phyloP scores from a whole-genome alignment of 805 yeast species.

The Lipomyces sp. region DNA sequence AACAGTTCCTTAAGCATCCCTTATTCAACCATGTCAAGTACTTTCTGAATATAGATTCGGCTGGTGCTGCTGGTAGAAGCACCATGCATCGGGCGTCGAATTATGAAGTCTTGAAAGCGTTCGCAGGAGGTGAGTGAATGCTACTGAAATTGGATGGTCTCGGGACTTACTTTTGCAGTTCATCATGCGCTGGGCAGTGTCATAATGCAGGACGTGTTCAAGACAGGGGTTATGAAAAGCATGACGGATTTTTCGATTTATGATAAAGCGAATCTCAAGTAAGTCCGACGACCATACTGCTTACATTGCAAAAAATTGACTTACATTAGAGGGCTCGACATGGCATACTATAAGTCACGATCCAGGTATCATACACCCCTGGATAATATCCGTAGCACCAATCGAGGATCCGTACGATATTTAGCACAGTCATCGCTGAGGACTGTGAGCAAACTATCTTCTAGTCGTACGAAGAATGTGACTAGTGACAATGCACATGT shows the following conservation, averaged over 20 bases:
- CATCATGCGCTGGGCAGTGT: conserved; percentile 19
- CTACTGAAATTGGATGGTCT: neutral
- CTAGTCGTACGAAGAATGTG: neutral
- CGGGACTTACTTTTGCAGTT: neutral
- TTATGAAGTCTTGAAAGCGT: conserved; percentile 32
- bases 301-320: neutral
- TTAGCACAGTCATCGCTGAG: conserved; percentile 19
- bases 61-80: conserved; percentile 90
- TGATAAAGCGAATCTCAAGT: conserved; percentile 57
- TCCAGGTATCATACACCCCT: conserved; percentile 76
- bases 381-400: conserved; percentile 58
- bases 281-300: conserved; percentile 1
- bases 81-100: conserved; percentile 70
- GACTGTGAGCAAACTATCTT: conserved; percentile 13
- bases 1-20: conserved; percentile 69
- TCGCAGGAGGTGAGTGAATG: conserved; percentile 7
- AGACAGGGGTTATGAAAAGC: conserved; percentile 67
- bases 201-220: conserved; percentile 65
- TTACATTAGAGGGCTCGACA: conserved; percentile 75
- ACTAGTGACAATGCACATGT: conserved; percentile 4
- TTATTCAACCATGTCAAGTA: conserved; percentile 65
- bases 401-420: conserved; percentile 20
- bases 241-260: conserved; percentile 86
- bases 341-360: conserved; percentile 87
- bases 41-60: conserved; percentile 86